Evolutionary conservation across 2,329 filamentous ascomycete species (phyloP).

Genomic region (Cadophora sp.): DNA sequence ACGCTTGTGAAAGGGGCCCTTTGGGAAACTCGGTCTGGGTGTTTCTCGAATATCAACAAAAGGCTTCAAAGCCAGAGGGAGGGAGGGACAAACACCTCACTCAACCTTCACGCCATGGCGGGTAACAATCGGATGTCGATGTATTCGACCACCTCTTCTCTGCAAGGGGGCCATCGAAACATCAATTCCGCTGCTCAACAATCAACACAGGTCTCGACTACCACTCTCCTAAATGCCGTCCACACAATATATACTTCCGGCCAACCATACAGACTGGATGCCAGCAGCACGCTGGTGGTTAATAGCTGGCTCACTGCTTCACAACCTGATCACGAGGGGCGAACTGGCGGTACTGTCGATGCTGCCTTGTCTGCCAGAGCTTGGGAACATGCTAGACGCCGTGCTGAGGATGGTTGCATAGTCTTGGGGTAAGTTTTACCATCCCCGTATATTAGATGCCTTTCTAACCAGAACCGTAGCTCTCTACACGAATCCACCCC

Average conservation of each 20-base stretch:
- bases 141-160: slow-evolving; percentile 72
- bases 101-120: slow-evolving; percentile 39
- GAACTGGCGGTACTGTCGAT: slow-evolving; percentile 81
- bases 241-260: slow-evolving; percentile 87
- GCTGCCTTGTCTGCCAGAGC: slow-evolving; percentile 77
- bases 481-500: slow-evolving; percentile 90
- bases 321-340: slow-evolving; percentile 71
- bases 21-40: slow-evolving; percentile 19
- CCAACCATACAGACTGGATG: slow-evolving; percentile 85
- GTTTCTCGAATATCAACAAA: slow-evolving; percentile 30
- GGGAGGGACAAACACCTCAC: slow-evolving; percentile 27
- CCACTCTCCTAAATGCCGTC: slow-evolving; percentile 87
- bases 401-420: slow-evolving; percentile 95
- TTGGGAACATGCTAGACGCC: slow-evolving; percentile 94
- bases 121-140: slow-evolving; percentile 57
- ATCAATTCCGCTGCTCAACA: slow-evolving; percentile 66
- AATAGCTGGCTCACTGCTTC: slow-evolving; percentile 93
- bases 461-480: slow-evolving; percentile 53
- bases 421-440: slow-evolving; percentile 73
- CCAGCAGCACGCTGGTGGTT: slow-evolving; percentile 88
- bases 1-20: slow-evolving; percentile 4
- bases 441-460: not conserved
- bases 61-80: slow-evolving; percentile 30
- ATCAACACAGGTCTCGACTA: slow-evolving; percentile 85
- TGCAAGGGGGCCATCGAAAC: slow-evolving; percentile 59